These are phyloP conservation scores for Neurospora crassa DNA, from an alignment of 2,329 filamentous ascomycete genomes.

Conservation along the genomic window DNA sequence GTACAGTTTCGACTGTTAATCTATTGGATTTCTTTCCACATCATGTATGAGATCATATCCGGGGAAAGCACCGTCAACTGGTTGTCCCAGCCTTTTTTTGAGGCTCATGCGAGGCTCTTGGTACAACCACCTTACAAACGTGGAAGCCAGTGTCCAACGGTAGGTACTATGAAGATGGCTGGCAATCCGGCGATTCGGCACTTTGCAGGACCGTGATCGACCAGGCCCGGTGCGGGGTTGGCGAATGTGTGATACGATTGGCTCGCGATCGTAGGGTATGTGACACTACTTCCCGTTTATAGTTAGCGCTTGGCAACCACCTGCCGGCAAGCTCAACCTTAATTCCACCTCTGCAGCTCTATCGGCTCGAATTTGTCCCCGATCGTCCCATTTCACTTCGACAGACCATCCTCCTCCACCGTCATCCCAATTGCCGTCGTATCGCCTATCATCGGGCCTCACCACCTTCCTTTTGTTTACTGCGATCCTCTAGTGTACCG, in stretches of 20 bases:
- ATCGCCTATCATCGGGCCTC: neutral
- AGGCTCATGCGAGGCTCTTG: neutral
- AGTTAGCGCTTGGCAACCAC: neutral
- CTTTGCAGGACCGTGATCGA: neutral
- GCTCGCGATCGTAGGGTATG: neutral
- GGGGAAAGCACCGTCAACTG: neutral
- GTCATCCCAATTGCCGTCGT: neutral
- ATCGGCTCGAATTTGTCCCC: neutral
- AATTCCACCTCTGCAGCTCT: neutral
- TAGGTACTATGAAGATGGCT: neutral
- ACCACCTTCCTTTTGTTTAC: neutral
- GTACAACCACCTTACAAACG: neutral
- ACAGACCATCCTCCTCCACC: neutral
- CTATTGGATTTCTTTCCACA: neutral
- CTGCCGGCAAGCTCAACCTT: neutral
- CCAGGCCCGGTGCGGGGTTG: neutral
- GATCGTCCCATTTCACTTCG: neutral
- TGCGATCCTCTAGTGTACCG: neutral
- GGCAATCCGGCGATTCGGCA: neutral
- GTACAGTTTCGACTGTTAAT: neutral
- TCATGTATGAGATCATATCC: neutral
- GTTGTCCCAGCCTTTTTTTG: neutral
- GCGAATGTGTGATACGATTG: neutral
- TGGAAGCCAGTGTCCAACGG: neutral
- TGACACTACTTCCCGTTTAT: neutral